phyloP scores from a whole-genome alignment of 2,329 filamentous ascomycete species.

The Aspergillus tubingensis region DNA sequence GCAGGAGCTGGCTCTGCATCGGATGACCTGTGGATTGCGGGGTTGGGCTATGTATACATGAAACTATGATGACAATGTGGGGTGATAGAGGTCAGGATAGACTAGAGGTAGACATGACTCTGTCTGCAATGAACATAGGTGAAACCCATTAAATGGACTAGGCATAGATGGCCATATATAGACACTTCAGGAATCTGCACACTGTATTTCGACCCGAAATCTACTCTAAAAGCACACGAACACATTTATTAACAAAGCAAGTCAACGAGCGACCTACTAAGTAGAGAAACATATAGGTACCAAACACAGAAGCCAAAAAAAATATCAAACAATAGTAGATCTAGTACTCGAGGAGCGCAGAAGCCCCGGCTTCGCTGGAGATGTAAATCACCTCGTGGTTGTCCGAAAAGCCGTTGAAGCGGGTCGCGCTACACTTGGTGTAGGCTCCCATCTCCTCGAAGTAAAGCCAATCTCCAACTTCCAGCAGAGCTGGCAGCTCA shows the following conservation, averaged over 20 bases:
- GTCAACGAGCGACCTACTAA: not conserved
- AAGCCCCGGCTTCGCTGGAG: constrained; percentile 86
- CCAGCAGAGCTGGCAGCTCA: constrained; percentile 72
- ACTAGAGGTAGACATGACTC: not conserved
- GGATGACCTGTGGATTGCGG: not conserved
- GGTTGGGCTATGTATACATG: not conserved
- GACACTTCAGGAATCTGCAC: not conserved
- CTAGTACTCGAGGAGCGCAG: constrained; percentile 64
- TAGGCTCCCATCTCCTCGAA: constrained; percentile 99
- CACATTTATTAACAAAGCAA: not conserved
- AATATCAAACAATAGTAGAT: constrained; percentile 8
- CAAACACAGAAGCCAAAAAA: constrained; percentile 9
- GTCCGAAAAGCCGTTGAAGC: constrained; percentile 96
- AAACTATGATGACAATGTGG: not conserved
- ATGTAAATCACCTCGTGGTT: constrained; percentile 92
- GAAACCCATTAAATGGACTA: constrained; percentile 4
- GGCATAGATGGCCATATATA: not conserved
- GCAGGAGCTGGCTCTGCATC: not conserved
- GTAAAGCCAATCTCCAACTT: constrained; percentile 97
- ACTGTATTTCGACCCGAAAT: not conserved
- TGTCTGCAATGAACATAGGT: not conserved
- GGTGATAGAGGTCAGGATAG: not conserved
- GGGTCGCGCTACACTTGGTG: constrained; percentile 95
- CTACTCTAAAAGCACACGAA: constrained; percentile 13
- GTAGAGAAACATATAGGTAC: not conserved